These are phyloP conservation scores for Ophiostoma tasmaniense DNA, from an alignment of 2,329 filamentous ascomycete genomes.

Conservation along the genomic window DNA sequence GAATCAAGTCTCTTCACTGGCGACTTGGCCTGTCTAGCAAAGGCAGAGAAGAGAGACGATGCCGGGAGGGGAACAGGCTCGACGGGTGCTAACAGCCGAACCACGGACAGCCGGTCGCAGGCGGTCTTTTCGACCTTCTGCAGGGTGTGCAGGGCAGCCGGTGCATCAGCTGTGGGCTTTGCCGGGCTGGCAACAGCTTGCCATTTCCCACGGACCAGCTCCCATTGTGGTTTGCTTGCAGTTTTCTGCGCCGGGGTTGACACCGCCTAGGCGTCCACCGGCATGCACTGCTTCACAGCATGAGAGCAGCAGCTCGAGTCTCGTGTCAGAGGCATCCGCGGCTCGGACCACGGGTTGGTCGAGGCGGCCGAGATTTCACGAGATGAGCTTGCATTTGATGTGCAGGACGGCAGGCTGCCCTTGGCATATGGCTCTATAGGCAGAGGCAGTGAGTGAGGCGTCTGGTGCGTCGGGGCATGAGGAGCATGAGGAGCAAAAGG, in stretches of 20 bases:
- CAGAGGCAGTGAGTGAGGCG: neutral
- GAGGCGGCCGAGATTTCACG: neutral
- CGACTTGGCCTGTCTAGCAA: neutral
- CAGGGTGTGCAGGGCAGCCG: neutral
- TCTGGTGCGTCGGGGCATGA: neutral
- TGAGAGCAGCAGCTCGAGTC: neutral
- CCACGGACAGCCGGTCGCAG: neutral
- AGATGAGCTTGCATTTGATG: neutral
- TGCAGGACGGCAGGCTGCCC: neutral
- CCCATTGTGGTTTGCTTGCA: neutral
- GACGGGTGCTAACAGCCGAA: slow-evolving; percentile 18
- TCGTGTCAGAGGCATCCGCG: neutral
- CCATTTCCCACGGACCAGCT: neutral
- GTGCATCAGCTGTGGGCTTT: neutral
- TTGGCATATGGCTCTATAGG: neutral
- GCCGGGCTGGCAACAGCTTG: neutral
- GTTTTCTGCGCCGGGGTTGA: neutral
- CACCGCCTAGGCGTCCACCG: neutral
- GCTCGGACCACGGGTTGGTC: neutral
- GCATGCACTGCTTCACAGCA: neutral
- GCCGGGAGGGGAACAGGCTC: slow-evolving; percentile 16
- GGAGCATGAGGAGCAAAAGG: too few species aligned
- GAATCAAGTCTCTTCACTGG: neutral
- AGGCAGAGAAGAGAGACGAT: neutral
- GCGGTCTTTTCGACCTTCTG: neutral